Evolutionary conservation across 1,284 basidiomycete genomes (phyloP).

Genomic region (Marasmius fiardii): DNA sequence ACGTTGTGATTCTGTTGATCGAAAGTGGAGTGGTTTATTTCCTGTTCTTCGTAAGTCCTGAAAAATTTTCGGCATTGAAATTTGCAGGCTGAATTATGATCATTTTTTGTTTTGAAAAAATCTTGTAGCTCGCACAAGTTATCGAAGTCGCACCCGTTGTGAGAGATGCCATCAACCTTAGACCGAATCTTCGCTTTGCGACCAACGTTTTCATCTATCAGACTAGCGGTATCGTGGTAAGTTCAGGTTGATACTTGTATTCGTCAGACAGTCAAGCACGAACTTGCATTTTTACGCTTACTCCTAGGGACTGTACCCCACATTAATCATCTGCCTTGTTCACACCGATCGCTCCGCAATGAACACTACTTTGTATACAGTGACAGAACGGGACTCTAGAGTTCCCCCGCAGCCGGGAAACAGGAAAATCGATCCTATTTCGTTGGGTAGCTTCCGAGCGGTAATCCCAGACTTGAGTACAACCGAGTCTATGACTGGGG

Average conservation of each 20-base stretch:
- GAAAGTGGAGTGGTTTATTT: constrained; percentile 10
- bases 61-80: too few relatives aligned
- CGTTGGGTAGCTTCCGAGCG: neutral
- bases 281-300: too few relatives aligned
- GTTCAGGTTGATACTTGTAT: neutral
- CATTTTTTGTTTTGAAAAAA: too few relatives aligned
- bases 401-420: neutral
- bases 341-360: neutral
- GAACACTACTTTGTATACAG: neutral
- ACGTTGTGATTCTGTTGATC: constrained; percentile 4
- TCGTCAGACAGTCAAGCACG: too few relatives aligned
- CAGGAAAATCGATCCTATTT: neutral
- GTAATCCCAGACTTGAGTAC: neutral
- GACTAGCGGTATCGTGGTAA: neutral
- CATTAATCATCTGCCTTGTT: constrained; percentile 4
- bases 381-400: neutral
- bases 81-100: too few relatives aligned
- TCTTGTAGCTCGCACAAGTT: neutral
- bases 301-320: constrained; percentile 6
- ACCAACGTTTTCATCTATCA: constrained; percentile 4
- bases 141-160: neutral
- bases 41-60: constrained; percentile 8
- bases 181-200: neutral
- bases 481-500: neutral
- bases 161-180: neutral